These are phyloP conservation scores for Thielaviopsis musarum DNA, from an alignment of 2,329 filamentous ascomycete genomes.

Conservation along the genomic window DNA sequence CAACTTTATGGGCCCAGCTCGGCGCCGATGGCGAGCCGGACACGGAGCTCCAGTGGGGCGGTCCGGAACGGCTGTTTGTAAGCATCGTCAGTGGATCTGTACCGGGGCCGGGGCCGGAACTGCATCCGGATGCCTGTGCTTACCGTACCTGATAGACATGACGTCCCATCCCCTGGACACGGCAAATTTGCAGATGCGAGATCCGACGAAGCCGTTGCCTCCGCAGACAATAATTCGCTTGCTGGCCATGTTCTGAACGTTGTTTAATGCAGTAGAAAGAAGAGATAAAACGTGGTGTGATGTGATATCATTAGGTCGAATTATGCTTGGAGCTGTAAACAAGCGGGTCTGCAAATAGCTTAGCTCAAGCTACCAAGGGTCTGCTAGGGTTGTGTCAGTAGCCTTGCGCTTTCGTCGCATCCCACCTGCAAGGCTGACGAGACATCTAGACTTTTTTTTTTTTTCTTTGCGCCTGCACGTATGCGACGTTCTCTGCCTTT, in stretches of 20 bases:
- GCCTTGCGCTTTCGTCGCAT: neutral
- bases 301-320: neutral
- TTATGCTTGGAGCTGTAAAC: neutral
- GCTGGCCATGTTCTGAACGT: constrained; percentile 30
- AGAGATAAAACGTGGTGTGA: neutral
- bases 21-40: constrained; percentile 56
- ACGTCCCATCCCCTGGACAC: constrained; percentile 79
- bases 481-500: neutral
- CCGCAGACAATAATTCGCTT: constrained; percentile 84
- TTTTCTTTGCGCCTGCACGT: neutral
- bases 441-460: constrained; percentile 3
- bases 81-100: constrained; percentile 10
- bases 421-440: constrained; percentile 10
- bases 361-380: neutral
- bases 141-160: constrained; percentile 65
- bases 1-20: constrained; percentile 64
- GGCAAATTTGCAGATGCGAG: constrained; percentile 79
- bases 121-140: neutral
- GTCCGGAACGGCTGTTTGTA: constrained; percentile 60
- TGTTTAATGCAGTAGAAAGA: constrained; percentile 12
- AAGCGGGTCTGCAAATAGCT: neutral
- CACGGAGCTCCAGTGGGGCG: constrained; percentile 69
- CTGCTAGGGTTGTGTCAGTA: neutral
- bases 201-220: constrained; percentile 81
- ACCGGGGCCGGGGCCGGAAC: neutral